These are phyloP conservation scores for Cystofilobasidium macerans DNA, from an alignment of 768 basidiomycete species.

Conservation along the genomic window DNA sequence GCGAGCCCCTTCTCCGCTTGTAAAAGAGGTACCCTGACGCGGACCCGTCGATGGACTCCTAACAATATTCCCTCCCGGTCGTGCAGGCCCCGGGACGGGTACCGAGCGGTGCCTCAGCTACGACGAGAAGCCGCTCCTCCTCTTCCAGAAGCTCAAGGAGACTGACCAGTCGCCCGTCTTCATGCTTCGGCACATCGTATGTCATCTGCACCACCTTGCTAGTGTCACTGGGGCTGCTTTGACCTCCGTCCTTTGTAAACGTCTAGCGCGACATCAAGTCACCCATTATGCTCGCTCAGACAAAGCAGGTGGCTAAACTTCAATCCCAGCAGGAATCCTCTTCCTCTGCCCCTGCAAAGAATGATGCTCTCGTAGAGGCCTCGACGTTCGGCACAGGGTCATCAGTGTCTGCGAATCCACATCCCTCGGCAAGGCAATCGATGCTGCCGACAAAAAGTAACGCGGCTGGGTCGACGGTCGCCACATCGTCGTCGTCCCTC, in stretches of 20 bases:
- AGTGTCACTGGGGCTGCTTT: not conserved
- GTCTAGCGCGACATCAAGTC: constrained; percentile 71
- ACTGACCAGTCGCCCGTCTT: constrained; percentile 96
- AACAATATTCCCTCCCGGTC: not conserved
- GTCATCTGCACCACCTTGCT: constrained; percentile 10
- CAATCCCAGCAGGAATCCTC: constrained; percentile 19
- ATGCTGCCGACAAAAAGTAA: not conserved
- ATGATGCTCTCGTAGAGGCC: not conserved
- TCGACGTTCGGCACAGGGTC: constrained; percentile 26
- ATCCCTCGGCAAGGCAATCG: constrained; percentile 12
- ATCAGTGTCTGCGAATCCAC: constrained; percentile 21
- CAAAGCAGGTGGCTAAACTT: constrained; percentile 66
- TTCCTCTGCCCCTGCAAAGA: constrained; percentile 29
- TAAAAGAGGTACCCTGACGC: not conserved
- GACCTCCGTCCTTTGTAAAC: not conserved
- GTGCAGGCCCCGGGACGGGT: constrained; percentile 14
- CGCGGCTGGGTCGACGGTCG: not conserved
- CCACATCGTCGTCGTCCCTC: not conserved
- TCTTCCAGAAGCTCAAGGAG: constrained; percentile 96
- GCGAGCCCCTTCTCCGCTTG: constrained; percentile 29
- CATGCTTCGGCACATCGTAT: constrained; percentile 50
- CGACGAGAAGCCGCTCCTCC: constrained; percentile 90
- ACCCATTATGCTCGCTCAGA: constrained; percentile 90
- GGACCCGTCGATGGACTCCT: too few species aligned
- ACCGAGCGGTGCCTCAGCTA: constrained; percentile 89